A percentile compares a stretch with the other conserved stretches of the same genome.
Evolutionary conservation across 208 protist genomes (phyloP).

Genomic region (Trypanosoma platydactyli): DNA sequence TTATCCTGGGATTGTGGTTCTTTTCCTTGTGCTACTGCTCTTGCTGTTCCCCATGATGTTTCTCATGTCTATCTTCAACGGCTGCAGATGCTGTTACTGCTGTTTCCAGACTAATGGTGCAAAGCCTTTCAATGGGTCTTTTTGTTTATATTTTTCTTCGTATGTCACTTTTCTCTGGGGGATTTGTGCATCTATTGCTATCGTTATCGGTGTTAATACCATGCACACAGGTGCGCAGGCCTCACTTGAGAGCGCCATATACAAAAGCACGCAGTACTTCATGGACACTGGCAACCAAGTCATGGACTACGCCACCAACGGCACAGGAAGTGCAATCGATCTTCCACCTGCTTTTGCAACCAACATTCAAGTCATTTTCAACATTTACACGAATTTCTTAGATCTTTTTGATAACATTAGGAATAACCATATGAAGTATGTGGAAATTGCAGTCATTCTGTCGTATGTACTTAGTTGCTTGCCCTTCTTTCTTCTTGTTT

Average conservation of each 20-base stretch:
- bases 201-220: constrained; percentile 21
- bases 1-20: constrained; percentile 48
- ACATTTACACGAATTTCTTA: constrained; percentile 31
- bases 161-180: constrained; percentile 14
- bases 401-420: constrained; percentile 32
- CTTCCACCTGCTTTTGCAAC: neutral
- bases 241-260: constrained; percentile 34
- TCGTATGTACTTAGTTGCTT: constrained; percentile 50
- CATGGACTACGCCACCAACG: constrained; percentile 9
- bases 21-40: constrained; percentile 63
- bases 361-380: constrained; percentile 45
- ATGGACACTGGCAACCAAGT: constrained; percentile 36
- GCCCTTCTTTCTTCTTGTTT: constrained; percentile 56
- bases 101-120: constrained; percentile 28
- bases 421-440: constrained; percentile 67
- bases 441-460: constrained; percentile 49
- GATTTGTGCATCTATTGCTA: constrained; percentile 3
- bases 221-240: constrained; percentile 1
- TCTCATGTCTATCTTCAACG: constrained; percentile 27
- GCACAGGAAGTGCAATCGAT: neutral
- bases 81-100: constrained; percentile 35
- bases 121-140: constrained; percentile 27
- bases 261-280: constrained; percentile 51
- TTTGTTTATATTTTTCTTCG: constrained; percentile 11
- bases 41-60: constrained; percentile 60